Conservation (phyloP, 225 moss, liverwort and hornwort species). For the Pleurozium schreberi region DNA sequence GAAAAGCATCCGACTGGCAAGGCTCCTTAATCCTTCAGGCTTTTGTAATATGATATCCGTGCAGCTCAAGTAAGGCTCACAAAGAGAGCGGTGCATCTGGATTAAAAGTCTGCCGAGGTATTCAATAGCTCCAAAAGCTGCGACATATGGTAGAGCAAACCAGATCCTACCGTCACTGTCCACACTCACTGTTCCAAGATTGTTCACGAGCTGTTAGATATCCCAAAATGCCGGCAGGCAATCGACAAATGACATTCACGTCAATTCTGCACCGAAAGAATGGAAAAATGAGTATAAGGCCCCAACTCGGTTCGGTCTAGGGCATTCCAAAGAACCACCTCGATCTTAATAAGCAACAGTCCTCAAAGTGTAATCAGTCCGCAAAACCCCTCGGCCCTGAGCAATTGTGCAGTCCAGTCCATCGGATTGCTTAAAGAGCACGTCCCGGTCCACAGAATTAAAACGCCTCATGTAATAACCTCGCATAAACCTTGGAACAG, state of each 20-base stretch:
- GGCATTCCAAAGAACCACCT: background rate
- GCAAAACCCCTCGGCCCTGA: background rate
- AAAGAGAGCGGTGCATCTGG: background rate
- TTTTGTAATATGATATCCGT: background rate
- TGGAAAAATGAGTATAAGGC: background rate
- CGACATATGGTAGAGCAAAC: background rate
- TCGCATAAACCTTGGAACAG: constrained; percentile 2
- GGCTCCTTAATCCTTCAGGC: background rate
- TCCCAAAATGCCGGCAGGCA: background rate
- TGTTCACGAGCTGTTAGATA: background rate
- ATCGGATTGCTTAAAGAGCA: background rate
- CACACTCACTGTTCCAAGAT: background rate
- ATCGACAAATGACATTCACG: background rate
- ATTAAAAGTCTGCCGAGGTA: background rate
- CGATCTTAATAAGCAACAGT: background rate
- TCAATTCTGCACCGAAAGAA: background rate
- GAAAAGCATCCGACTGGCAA: background rate
- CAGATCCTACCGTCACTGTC: background rate
- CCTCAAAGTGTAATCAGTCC: background rate
- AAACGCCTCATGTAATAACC: background rate
- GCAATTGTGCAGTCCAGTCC: constrained; percentile 28
- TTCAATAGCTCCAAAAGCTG: background rate
- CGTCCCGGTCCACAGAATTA: background rate
- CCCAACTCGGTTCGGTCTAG: background rate
- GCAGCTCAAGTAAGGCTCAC: background rate